Conservation (phyloP, 352 stramenopile genomes). For the Blastocystis sp. region DNA sequence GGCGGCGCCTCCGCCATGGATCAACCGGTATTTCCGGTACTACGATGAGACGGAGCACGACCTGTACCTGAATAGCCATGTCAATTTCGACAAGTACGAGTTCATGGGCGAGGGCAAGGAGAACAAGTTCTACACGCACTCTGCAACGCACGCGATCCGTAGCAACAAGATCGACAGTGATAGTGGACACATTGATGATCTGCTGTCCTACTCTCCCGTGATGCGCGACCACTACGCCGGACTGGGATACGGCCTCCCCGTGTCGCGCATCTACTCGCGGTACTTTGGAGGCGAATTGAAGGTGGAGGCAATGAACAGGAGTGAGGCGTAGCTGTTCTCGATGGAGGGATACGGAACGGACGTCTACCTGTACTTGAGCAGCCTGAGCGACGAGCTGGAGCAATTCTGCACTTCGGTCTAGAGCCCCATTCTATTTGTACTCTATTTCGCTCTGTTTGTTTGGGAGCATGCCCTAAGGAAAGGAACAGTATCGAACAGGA, state of each 20-base stretch:
- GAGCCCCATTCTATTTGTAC: slow-evolving; percentile 10
- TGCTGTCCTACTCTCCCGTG: slow-evolving; percentile 56
- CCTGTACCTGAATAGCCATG: slow-evolving; percentile 62
- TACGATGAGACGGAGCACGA: slow-evolving; percentile 66
- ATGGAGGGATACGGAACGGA: slow-evolving; percentile 88
- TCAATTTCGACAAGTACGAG: slow-evolving; percentile 48
- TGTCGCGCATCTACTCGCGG: slow-evolving; percentile 83
- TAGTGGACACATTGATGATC: slow-evolving; percentile 62
- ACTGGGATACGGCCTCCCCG: slow-evolving; percentile 80
- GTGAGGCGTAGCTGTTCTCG: slow-evolving; percentile 74
- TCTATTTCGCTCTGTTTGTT: slow-evolving; percentile 31
- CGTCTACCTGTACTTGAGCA: slow-evolving; percentile 84
- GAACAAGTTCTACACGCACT: slow-evolving; percentile 68
- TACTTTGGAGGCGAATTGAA: slow-evolving; percentile 87
- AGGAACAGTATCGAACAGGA: too few species aligned
- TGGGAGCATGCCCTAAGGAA: background rate
- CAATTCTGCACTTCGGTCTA: slow-evolving; percentile 73
- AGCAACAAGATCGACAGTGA: slow-evolving; percentile 63
- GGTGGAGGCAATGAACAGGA: slow-evolving; percentile 73
- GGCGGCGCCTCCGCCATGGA: slow-evolving; percentile 71
- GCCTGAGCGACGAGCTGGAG: slow-evolving; percentile 82
- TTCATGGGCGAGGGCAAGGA: slow-evolving; percentile 66
- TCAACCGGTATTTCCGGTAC: slow-evolving; percentile 62
- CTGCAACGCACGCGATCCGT: slow-evolving; percentile 46
- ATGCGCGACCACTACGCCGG: slow-evolving; percentile 69